Evolutionary conservation across 805 yeast genomes (phyloP).

Genomic region (Candida saitoana): DNA sequence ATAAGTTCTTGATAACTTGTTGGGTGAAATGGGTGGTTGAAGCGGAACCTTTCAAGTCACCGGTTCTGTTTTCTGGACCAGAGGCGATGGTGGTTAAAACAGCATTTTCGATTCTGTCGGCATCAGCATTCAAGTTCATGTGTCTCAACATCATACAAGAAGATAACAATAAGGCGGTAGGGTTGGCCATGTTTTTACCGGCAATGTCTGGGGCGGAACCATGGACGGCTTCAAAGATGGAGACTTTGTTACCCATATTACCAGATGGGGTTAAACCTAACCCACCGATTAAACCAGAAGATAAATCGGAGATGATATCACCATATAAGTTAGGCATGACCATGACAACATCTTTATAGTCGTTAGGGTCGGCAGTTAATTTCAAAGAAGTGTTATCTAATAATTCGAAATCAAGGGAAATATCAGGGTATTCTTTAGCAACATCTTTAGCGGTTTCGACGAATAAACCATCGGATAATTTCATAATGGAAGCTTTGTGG

Average conservation of each 20-base stretch:
- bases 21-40: constrained; percentile 86
- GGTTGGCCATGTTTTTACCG: constrained; percentile 98
- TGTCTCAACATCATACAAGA: constrained; percentile 99
- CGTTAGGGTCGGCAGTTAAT: constrained; percentile 83
- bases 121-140: constrained; percentile 82
- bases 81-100: constrained; percentile 88
- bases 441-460: constrained; percentile 87
- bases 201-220: constrained; percentile 99
- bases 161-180: constrained; percentile 92
- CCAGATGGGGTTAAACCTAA: constrained; percentile 98
- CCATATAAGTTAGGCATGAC: constrained; percentile 99
- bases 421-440: constrained; percentile 88
- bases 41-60: constrained; percentile 92
- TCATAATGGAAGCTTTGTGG: constrained; percentile 98
- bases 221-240: constrained; percentile 98
- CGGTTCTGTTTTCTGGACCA: constrained; percentile 93
- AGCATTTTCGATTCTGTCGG: constrained; percentile 83
- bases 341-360: constrained; percentile 84
- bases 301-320: constrained; percentile 96
- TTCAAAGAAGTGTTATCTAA: constrained; percentile 93
- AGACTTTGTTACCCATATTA: constrained; percentile 97
- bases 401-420: constrained; percentile 77
- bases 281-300: constrained; percentile 98
- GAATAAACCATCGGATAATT: constrained; percentile 95
- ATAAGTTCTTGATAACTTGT: constrained; percentile 78